These are phyloP conservation scores for Stenogyne calaminthoides DNA, from an alignment of 305 asterid species.

Conservation along the genomic window DNA sequence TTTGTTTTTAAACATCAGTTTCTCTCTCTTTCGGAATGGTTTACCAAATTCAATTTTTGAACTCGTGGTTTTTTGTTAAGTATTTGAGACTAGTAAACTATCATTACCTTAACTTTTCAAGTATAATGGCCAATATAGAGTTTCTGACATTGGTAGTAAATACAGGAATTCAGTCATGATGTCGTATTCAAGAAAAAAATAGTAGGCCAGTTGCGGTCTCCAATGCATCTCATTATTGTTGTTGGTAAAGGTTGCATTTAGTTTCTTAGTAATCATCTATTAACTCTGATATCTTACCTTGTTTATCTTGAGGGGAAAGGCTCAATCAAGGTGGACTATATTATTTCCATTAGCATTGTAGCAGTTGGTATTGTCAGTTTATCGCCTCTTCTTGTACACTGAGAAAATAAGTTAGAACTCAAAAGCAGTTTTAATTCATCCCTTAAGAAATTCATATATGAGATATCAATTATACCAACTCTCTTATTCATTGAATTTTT, in stretches of 20 bases:
- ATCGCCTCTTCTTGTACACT: neutral
- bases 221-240: neutral
- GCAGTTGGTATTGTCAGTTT: neutral
- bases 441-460: neutral
- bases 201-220: neutral
- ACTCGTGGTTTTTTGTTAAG: neutral
- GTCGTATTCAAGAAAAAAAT: neutral
- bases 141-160: neutral
- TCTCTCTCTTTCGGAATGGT: neutral
- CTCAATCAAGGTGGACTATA: neutral
- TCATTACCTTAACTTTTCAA: neutral
- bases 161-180: neutral
- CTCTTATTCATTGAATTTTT: slow-evolving; percentile 15
- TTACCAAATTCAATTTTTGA: neutral
- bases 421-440: neutral
- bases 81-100: neutral
- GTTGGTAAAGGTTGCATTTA: neutral
- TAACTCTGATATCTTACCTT: neutral
- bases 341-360: neutral
- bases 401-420: neutral
- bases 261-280: neutral
- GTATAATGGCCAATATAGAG: neutral
- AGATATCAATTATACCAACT: slow-evolving; percentile 12
- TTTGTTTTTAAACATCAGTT: neutral
- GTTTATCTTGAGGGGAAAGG: neutral